Percentiles rank a stretch among this genome's conserved stretches.
Evolutionary conservation across 176 grass and related monocot genomes (phyloP).

Genomic region (Thalia dealbata): DNA sequence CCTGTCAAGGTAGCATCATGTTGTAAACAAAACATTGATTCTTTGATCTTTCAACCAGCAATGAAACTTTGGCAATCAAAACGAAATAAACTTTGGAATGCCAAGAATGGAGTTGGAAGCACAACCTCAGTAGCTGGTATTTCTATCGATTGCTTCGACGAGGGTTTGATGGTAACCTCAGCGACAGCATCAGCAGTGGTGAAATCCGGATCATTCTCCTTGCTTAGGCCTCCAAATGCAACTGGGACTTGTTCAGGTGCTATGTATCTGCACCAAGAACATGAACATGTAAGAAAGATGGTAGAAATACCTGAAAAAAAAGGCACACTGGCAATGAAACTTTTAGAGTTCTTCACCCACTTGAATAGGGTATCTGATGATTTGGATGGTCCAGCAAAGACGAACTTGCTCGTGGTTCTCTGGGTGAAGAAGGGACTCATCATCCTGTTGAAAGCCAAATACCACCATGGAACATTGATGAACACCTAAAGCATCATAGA

Average conservation of each 20-base stretch:
- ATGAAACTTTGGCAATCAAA: not conserved
- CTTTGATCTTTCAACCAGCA: not conserved
- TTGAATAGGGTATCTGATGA: constrained; percentile 20
- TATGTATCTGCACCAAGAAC: constrained; percentile 14
- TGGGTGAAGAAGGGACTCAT: constrained; percentile 17
- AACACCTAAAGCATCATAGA: constrained; percentile 9
- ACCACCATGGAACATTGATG: constrained; percentile 27
- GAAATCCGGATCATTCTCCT: constrained; percentile 17
- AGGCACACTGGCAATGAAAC: not conserved
- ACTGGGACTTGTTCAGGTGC: constrained; percentile 17
- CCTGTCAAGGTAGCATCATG: not conserved
- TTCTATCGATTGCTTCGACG: constrained; percentile 9
- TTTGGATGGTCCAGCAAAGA: constrained; percentile 12
- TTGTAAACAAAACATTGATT: not conserved
- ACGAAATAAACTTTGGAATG: not conserved
- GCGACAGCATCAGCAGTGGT: constrained; percentile 18
- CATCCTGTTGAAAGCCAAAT: constrained; percentile 12
- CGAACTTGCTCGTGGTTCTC: constrained; percentile 24
- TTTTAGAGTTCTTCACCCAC: not conserved
- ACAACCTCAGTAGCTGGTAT: constrained; percentile 20
- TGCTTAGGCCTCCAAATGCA: constrained; percentile 18
- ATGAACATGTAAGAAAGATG: not conserved
- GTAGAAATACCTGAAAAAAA: not conserved
- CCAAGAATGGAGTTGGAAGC: not conserved
- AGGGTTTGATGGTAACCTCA: constrained; percentile 16